Conservation (phyloP, 2,329 filamentous ascomycete genomes). For the Rasamsonia emersonii region DNA sequence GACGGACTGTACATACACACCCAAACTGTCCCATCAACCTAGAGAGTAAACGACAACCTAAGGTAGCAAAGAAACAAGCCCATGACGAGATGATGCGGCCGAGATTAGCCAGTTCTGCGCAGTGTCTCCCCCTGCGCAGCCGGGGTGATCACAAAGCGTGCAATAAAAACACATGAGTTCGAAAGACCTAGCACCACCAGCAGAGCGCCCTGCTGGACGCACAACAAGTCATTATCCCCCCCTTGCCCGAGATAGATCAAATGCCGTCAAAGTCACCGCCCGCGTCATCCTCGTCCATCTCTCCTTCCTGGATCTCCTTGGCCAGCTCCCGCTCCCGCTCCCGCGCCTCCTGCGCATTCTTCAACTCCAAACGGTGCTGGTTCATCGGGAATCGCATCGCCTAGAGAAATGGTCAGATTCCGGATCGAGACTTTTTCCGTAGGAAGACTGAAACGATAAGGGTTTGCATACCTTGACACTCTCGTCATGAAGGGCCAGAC, state of each 20-base stretch:
- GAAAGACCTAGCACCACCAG: no score
- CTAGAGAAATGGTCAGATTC: conserved; percentile 38
- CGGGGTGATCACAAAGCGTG: conserved; percentile 1
- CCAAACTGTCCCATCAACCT: conserved; percentile 6
- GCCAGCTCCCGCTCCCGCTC: conserved; percentile 94
- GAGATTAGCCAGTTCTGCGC: conserved; percentile 1
- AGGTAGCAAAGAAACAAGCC: conserved; percentile 4
- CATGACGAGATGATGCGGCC: conserved; percentile 2
- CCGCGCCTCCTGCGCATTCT: conserved; percentile 96
- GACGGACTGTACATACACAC: conserved; percentile 17
- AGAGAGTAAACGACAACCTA: conserved; percentile 4
- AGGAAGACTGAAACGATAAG: not conserved
- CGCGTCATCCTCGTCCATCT: conserved; percentile 92
- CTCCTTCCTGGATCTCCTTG: conserved; percentile 97
- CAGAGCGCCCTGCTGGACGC: no score
- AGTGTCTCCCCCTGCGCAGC: not conserved
- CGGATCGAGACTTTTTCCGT: conserved; percentile 6
- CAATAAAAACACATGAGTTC: conserved; percentile 7
- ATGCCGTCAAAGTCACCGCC: conserved; percentile 94
- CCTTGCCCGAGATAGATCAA: no score
- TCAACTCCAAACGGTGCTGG: conserved; percentile 91
- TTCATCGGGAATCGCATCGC: conserved; percentile 99
- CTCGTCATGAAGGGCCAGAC: conserved; percentile 87
- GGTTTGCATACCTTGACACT: conserved; percentile 72
- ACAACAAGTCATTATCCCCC: no score